A percentile compares a stretch with the other conserved stretches of the same genome.
Evolutionary conservation across 164 flowering plant genomes (phyloP).

Genomic region (Kalanchoe fedtschenkoi): DNA sequence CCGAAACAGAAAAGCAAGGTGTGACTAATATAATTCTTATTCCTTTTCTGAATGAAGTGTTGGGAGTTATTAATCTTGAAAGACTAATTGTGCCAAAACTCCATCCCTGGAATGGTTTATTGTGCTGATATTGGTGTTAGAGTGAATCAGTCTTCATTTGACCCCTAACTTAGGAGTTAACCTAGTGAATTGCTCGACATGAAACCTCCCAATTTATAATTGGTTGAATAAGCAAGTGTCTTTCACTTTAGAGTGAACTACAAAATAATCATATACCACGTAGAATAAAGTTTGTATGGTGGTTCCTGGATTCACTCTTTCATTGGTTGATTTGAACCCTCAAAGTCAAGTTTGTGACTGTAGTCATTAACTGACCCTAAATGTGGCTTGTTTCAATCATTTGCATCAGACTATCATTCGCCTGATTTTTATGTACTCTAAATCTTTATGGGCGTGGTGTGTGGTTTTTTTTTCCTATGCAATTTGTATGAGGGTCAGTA

Average conservation of each 20-base stretch:
- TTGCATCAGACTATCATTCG: not conserved
- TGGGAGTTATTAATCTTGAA: not conserved
- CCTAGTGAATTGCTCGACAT: too few species aligned
- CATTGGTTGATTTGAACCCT: not conserved
- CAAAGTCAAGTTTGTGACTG: not conserved
- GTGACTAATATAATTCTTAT: not conserved
- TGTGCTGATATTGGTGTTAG: too few species aligned
- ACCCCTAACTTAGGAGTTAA: too few species aligned
- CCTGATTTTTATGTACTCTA: not conserved
- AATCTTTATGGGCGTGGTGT: not conserved
- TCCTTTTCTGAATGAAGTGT: not conserved
- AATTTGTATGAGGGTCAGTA: too few species aligned
- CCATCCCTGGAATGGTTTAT: too few species aligned
- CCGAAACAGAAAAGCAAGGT: constrained; percentile 38
- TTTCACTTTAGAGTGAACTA: too few species aligned
- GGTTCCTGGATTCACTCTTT: not conserved
- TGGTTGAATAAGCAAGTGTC: too few species aligned
- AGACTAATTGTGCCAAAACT: not conserved
- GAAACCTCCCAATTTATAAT: too few species aligned
- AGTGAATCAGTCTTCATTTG: too few species aligned
- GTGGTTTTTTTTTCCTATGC: not conserved
- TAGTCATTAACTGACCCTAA: not conserved
- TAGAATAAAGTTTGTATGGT: not conserved
- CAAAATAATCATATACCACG: not conserved
- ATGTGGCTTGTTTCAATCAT: not conserved